Evolutionary conservation across 805 yeast genomes (phyloP), one percentile per base, ranked within the genome.

Genomic region (Millerozyma acaciae): DNA sequence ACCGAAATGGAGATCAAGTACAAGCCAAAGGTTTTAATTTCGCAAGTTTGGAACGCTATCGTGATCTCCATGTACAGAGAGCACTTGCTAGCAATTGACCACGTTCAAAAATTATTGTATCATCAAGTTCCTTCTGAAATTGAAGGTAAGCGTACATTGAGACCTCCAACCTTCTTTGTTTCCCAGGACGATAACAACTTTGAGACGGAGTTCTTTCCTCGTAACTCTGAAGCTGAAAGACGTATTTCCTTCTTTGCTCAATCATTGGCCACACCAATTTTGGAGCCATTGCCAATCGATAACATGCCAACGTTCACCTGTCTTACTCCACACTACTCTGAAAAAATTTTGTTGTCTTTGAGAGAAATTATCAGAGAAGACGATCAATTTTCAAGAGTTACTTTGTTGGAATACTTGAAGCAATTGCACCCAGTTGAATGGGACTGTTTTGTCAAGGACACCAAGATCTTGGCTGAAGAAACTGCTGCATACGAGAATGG

Each of bases 61-160:
- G 94, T 93, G 47, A 93, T 93, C 51, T 90, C 98, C 38, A 93
- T 93, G 99, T 94, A 93, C 80, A 87, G 99, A 73, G 99, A 93
- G 69, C 99, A 93, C 65, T 73, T 93, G 63, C 70, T 93, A 49
- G 97, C 98, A 18, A 90, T 94, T 62, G 98, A 93, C 62, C 98
- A 93, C 60, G 98, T 93, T 44, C 98, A 93, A 70, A 90, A 86
- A 70, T 76, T 93, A 63, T 76, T 93, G 48, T 93, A 93, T 65
- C 98, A 93, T 63, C 98, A 93, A 74, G 97, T 93, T 55, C 97
- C 98, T 35, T 82, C 95, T 42, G 97, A 93, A 68, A 76, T 89
- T 59, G 97, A 93, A 68, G 98, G 99, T 42, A 89, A 90, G 74
- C 83, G 98, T 68, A 89, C 97, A 47, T 75, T 93, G 57, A 84